Conservation (phyloP, 257 asterid species). For the Nicotiana otophora region DNA sequence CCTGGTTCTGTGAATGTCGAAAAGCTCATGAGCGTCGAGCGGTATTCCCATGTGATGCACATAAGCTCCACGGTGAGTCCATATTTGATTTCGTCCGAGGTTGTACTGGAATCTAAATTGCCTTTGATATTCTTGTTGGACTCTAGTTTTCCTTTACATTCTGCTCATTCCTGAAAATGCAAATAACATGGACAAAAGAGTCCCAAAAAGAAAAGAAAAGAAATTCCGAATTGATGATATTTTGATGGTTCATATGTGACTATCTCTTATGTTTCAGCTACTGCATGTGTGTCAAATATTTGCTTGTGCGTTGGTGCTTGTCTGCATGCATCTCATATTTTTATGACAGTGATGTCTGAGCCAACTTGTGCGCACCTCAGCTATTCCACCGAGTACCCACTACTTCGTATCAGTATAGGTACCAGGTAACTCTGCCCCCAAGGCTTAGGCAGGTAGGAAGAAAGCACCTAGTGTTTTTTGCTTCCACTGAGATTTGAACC, state of each 20-base stretch:
- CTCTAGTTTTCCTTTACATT: neutral
- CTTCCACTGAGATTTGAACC: neutral
- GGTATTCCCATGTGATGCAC: conserved; percentile 95
- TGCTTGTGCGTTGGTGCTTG: neutral
- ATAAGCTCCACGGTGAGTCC: conserved; percentile 84
- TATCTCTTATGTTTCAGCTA: neutral
- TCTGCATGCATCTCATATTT: neutral
- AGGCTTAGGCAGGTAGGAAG: neutral
- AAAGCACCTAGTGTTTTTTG: neutral
- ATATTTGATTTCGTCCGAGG: neutral
- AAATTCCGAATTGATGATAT: neutral
- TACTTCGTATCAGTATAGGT: neutral
- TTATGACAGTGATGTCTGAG: neutral
- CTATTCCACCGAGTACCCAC: neutral
- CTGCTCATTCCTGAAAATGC: neutral
- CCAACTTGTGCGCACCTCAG: neutral
- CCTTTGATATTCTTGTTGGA: neutral
- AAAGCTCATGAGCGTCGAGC: conserved; percentile 71
- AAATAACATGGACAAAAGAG: neutral
- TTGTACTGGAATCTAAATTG: neutral
- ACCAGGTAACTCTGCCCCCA: neutral
- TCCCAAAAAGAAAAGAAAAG: neutral
- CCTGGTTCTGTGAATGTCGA: conserved; percentile 78
- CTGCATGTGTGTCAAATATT: neutral
- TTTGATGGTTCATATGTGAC: neutral